Conservation (phyloP, 2,329 filamentous ascomycete species). For the Aspergillus costaricaensis region DNA sequence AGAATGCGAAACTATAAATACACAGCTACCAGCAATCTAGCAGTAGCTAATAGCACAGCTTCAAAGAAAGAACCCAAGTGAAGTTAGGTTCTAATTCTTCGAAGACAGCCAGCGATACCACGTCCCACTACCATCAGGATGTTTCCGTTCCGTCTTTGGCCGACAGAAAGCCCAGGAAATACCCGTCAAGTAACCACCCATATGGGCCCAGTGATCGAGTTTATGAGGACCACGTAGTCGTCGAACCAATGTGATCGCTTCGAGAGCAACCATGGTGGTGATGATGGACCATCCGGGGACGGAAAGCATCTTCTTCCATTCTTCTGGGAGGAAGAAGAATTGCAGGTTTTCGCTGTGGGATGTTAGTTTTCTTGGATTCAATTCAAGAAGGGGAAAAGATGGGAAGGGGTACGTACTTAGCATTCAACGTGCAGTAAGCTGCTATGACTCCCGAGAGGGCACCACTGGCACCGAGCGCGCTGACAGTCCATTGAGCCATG, state of each 20-base stretch:
- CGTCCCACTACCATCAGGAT: neutral
- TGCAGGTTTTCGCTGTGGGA: conserved; percentile 42
- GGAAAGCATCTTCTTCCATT: conserved; percentile 44
- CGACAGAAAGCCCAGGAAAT: conserved; percentile 23
- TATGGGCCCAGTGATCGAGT: conserved; percentile 46
- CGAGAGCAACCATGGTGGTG: conserved; percentile 37
- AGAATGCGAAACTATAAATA: neutral
- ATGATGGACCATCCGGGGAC: conserved; percentile 45
- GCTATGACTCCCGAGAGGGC: conserved; percentile 53
- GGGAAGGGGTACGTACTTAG: conserved; percentile 37
- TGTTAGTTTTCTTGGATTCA: neutral
- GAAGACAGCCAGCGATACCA: neutral
- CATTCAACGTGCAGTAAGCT: conserved; percentile 52
- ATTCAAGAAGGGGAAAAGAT: neutral
- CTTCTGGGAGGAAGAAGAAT: conserved; percentile 43
- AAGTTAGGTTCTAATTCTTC: neutral
- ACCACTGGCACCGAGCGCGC: conserved; percentile 55
- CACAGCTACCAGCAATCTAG: neutral
- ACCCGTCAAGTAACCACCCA: conserved; percentile 45
- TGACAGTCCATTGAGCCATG: conserved; percentile 45
- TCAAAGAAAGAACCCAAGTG: too few relatives aligned
- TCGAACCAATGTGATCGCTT: conserved; percentile 37
- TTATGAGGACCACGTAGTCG: conserved; percentile 31
- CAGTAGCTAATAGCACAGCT: too few relatives aligned
- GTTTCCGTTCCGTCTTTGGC: conserved; percentile 15